Conservation (phyloP, 495 filamentous ascomycete genomes). For the Talaromyces nanjingensis region DNA sequence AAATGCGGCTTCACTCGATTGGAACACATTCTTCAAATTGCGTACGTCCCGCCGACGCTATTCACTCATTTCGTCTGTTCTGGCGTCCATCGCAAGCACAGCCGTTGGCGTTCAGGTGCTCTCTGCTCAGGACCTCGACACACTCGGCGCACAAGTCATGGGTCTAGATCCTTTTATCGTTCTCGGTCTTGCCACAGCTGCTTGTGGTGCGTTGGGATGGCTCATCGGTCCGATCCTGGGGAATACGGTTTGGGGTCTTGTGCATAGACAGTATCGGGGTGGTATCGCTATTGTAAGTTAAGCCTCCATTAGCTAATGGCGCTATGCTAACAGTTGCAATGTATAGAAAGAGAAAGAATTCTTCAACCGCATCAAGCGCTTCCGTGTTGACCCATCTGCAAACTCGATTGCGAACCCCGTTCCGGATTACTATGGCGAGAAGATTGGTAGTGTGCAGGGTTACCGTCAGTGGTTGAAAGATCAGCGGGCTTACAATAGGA, state of each 20-base stretch:
- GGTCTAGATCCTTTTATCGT: conserved; percentile 83
- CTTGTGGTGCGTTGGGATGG: conserved; percentile 74
- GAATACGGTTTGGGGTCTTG: conserved; percentile 62
- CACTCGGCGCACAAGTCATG: conserved; percentile 56
- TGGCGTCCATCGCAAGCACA: conserved; percentile 52
- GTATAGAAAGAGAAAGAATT: conserved; percentile 85
- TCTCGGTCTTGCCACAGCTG: conserved; percentile 66
- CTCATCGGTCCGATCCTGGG: conserved; percentile 76
- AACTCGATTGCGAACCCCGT: conserved; percentile 65
- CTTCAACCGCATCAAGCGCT: conserved; percentile 77
- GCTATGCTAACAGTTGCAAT: not conserved
- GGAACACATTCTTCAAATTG: conserved; percentile 90
- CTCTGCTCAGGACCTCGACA: conserved; percentile 57
- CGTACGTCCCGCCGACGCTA: conserved; percentile 77
- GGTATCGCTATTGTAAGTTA: conserved; percentile 55
- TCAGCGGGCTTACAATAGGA: conserved; percentile 93
- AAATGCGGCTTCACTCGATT: conserved; percentile 54
- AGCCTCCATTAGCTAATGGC: too few relatives aligned
- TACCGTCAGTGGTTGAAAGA: conserved; percentile 96
- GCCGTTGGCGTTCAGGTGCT: conserved; percentile 57
- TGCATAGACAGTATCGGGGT: conserved; percentile 55
- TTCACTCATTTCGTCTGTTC: conserved; percentile 67
- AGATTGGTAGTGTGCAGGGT: conserved; percentile 84
- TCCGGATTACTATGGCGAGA: conserved; percentile 73
- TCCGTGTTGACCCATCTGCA: conserved; percentile 77